Conservation (phyloP, 1,284 basidiomycete species). For the Cutaneotrichosporon dermatis region DNA sequence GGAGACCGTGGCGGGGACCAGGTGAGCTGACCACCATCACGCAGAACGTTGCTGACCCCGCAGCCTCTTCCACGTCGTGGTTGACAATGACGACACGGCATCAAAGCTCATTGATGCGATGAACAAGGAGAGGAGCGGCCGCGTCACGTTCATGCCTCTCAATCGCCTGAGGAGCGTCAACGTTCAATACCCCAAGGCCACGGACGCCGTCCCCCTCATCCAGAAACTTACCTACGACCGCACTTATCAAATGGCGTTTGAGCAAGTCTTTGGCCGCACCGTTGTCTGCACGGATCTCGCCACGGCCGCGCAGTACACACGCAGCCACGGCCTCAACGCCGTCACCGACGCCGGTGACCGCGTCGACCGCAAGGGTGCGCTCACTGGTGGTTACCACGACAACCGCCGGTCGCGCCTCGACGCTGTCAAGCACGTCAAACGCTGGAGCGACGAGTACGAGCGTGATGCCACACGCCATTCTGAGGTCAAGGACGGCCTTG, state of each 20-base stretch:
- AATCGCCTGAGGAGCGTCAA: slow-evolving; percentile 84
- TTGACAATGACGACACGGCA: slow-evolving; percentile 91
- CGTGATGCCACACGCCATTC: slow-evolving; percentile 61
- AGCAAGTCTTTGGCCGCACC: slow-evolving; percentile 91
- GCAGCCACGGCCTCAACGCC: slow-evolving; percentile 89
- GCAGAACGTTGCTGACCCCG: not conserved
- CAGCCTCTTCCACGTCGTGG: slow-evolving; percentile 94
- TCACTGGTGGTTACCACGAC: slow-evolving; percentile 96
- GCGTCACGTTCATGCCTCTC: slow-evolving; percentile 97
- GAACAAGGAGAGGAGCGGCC: slow-evolving; percentile 84
- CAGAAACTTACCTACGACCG: slow-evolving; percentile 77
- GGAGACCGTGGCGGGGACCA: slow-evolving; percentile 78
- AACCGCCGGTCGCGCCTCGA: slow-evolving; percentile 84
- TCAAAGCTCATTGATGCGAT: slow-evolving; percentile 82
- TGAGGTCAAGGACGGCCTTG: slow-evolving; percentile 69
- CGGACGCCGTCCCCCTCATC: slow-evolving; percentile 83
- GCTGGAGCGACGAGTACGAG: slow-evolving; percentile 70
- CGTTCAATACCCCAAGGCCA: slow-evolving; percentile 63
- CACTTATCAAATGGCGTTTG: slow-evolving; percentile 73
- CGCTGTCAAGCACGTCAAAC: slow-evolving; percentile 70
- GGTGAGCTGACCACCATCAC: slow-evolving; percentile 49
- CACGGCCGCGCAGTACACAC: slow-evolving; percentile 89
- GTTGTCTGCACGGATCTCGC: slow-evolving; percentile 90
- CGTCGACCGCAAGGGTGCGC: slow-evolving; percentile 89
- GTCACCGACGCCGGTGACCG: slow-evolving; percentile 98